These are phyloP conservation scores for Hygrophorus russula DNA, from an alignment of 768 basidiomycete species.

Conservation along the genomic window DNA sequence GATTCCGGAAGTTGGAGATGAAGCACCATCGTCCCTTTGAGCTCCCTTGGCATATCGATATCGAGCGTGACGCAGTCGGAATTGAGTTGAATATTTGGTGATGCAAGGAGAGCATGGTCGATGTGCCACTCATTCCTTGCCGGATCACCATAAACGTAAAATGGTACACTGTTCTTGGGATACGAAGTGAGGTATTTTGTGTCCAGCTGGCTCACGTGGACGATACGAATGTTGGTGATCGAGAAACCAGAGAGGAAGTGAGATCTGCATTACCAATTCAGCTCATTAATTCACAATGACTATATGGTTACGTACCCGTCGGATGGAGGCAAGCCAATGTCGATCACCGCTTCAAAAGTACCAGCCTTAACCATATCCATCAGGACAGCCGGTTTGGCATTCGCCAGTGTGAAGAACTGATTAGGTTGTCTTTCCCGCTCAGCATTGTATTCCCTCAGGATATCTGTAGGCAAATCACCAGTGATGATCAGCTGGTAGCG, in stretches of 20 bases:
- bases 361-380: slow-evolving; percentile 4
- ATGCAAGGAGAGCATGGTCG: slow-evolving; percentile 20
- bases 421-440: slow-evolving; percentile 11
- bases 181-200: slow-evolving; percentile 16
- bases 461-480: slow-evolving; percentile 14
- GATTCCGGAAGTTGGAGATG: too few relatives aligned
- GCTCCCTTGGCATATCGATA: background rate
- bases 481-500: slow-evolving; percentile 27
- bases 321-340: background rate
- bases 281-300: background rate
- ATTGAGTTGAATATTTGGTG: slow-evolving; percentile 18
- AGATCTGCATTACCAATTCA: slow-evolving; percentile 6
- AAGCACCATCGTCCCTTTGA: too few relatives aligned
- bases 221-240: slow-evolving; percentile 17
- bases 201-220: slow-evolving; percentile 19
- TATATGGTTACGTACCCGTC: background rate
- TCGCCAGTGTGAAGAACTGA: slow-evolving; percentile 10
- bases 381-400: slow-evolving; percentile 3
- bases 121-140: slow-evolving; percentile 16
- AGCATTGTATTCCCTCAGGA: slow-evolving; percentile 8
- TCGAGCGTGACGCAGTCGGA: slow-evolving; percentile 12
- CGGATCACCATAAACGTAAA: slow-evolving; percentile 27
- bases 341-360: background rate
- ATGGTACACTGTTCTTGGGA: slow-evolving; percentile 22
- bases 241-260: slow-evolving; percentile 8